phyloP scores from a whole-genome alignment of 345 rosid species.

The Arabis alpina region DNA sequence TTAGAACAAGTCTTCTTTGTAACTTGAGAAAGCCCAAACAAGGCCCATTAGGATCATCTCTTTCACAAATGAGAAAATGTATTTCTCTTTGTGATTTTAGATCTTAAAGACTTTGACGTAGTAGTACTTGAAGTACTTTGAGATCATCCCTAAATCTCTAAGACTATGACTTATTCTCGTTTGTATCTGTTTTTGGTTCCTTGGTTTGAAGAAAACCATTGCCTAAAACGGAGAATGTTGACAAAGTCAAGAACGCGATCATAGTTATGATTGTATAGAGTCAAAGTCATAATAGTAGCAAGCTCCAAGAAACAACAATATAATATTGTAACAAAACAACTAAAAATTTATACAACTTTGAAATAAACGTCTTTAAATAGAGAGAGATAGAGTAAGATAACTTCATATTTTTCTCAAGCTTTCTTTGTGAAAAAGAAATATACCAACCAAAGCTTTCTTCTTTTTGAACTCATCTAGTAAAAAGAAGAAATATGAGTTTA shows the following conservation, averaged over 20 bases:
- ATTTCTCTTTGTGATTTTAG: background rate
- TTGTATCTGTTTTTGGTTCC: background rate
- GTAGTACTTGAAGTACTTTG: too few relatives aligned
- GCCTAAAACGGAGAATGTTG: conserved; percentile 2
- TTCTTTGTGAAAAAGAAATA: background rate
- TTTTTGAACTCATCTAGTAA: too few relatives aligned
- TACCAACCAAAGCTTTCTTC: background rate
- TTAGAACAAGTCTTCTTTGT: background rate
- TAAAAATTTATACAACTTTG: background rate
- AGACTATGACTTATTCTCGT: conserved; percentile 16
- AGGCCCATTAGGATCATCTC: background rate
- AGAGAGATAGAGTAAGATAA: conserved; percentile 7
- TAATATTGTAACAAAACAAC: background rate
- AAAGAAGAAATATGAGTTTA: conserved; percentile 27
- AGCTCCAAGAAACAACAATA: conserved; percentile 15
- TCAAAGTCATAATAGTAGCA: conserved; percentile 37
- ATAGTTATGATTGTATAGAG: conserved; percentile 9
- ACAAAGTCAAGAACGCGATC: conserved; percentile 39
- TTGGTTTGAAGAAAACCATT: background rate
- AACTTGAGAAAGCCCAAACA: too few relatives aligned
- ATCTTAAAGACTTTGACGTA: conserved; percentile 1
- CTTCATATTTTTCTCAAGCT: conserved; percentile 15
- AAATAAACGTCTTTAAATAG: conserved; percentile 12
- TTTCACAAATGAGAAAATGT: background rate
- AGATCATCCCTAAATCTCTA: background rate